Percentiles rank a stretch among this genome's conserved stretches.
These are phyloP conservation scores for Botrytis squamosa DNA, from an alignment of 2,329 filamentous ascomycete species.

Conservation along the genomic window DNA sequence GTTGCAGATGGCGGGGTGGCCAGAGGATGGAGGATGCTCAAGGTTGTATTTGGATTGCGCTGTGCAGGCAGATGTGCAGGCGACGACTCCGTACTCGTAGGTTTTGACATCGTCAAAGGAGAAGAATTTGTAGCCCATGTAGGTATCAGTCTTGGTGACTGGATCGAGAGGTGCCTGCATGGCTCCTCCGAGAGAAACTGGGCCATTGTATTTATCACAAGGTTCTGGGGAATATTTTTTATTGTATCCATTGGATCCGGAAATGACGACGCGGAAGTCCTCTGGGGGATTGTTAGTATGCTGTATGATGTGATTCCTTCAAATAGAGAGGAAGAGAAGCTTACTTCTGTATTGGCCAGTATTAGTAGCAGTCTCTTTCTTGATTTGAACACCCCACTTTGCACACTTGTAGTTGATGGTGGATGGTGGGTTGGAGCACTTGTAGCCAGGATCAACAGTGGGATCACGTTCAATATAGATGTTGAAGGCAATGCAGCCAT, in stretches of 20 bases:
- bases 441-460: constrained; percentile 33
- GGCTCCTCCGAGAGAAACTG: constrained; percentile 36
- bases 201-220: constrained; percentile 27
- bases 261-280: constrained; percentile 44
- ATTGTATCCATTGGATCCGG: constrained; percentile 46
- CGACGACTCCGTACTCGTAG: constrained; percentile 25
- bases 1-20: constrained; percentile 41
- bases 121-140: constrained; percentile 38
- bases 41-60: constrained; percentile 41
- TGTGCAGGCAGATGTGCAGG: constrained; percentile 41
- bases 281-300: constrained; percentile 20
- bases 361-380: constrained; percentile 39
- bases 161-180: constrained; percentile 39
- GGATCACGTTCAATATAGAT: constrained; percentile 42
- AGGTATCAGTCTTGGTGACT: constrained; percentile 32
- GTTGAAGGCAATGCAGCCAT: constrained; percentile 40
- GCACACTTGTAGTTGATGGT: constrained; percentile 42
- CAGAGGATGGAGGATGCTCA: constrained; percentile 35
- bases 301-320: neutral
- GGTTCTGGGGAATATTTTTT: constrained; percentile 29
- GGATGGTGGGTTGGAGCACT: constrained; percentile 40
- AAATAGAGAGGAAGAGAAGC: neutral
- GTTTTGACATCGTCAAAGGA: constrained; percentile 27
- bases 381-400: constrained; percentile 39
- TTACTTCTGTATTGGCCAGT: constrained; percentile 37